Base-by-base conservation (phyloP, 2,329 filamentous ascomycete genomes). In the Cladophialophora yegresii region DNA sequence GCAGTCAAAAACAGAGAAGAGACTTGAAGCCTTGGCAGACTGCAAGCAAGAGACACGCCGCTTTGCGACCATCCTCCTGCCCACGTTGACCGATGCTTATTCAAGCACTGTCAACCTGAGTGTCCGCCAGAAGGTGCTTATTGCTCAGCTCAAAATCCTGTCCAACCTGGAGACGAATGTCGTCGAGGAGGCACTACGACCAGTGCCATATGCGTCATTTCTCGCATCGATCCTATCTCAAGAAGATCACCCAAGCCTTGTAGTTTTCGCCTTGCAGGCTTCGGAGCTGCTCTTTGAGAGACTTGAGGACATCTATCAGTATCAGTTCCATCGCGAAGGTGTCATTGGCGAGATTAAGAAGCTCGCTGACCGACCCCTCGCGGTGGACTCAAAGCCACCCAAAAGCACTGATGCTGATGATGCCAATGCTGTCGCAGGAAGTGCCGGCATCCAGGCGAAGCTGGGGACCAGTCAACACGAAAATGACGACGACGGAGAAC, bases 141-240 rank as follows among this genome's bases (percentile, higher is more conserved):
- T 87, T 22, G 95, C 93, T n/a, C 95, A 99, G 73, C 81, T 98
- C 51, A 98, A 98, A 79, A 98, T 99, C 92, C 84, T 99, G 9
- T 96, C 92, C 12, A 96, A 97, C 69, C 80, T 99, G n/a, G 92
- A 97, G 71, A 87, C 87, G 50, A 83, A 85, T 43, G 92, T 99
- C 57, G 84, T 99, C 3, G 85, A 91, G 66, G 93, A 97, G 71
- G 90, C 93, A 8, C 79, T 99, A 32, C 89, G 89, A 28, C 86
- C 91, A 16, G 93, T 99, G 0, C 91, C 95, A 0, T 99, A 98
- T 76, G 92, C 95, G 2, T 99, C 96, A 0, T 97, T 96, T 75
- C 79, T 99, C 32, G 95, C 95, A 1, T 92, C 93, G 0, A 99
- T 99, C 66, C 81, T 99, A 20, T 96, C 93, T 0, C 95, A 99